These are phyloP conservation scores for Candida freyschussii DNA, from an alignment of 1,139 yeast species.

Conservation along the genomic window DNA sequence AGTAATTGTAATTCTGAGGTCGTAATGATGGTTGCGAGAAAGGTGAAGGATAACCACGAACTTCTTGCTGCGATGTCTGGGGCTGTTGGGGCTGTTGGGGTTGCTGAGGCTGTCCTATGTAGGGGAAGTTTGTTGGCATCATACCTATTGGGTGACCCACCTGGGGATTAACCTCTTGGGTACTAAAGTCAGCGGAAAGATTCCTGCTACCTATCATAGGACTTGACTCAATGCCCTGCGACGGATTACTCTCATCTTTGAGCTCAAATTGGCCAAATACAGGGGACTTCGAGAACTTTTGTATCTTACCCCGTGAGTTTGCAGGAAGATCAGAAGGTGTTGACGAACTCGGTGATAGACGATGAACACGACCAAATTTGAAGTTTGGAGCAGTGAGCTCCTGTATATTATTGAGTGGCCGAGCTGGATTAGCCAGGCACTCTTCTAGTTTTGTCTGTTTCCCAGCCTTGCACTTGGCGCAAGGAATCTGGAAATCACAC, in stretches of 20 bases:
- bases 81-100: slow-evolving; percentile 4
- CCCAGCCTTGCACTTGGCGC: slow-evolving; percentile 18
- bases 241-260: slow-evolving; percentile 4
- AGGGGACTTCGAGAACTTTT: slow-evolving; percentile 4
- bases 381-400: slow-evolving; percentile 20
- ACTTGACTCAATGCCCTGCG: too few relatives aligned
- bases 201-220: too few relatives aligned
- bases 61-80: neutral
- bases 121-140: too few relatives aligned
- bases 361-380: slow-evolving; percentile 19
- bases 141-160: too few relatives aligned
- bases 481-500: slow-evolving; percentile 20
- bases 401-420: slow-evolving; percentile 16
- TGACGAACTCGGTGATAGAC: slow-evolving; percentile 1
- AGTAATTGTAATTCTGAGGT: neutral
- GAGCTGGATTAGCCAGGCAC: slow-evolving; percentile 19
- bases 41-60: too few relatives aligned
- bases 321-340: slow-evolving; percentile 6
- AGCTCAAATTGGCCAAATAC: slow-evolving; percentile 9
- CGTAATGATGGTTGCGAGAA: too few relatives aligned
- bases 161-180: too few relatives aligned
- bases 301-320: slow-evolving; percentile 1
- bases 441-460: slow-evolving; percentile 16
- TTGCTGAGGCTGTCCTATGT: too few relatives aligned
- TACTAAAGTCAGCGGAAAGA: too few relatives aligned